phyloP scores from a whole-genome alignment of 331 rosid genomes.

The Quercus lobata region DNA sequence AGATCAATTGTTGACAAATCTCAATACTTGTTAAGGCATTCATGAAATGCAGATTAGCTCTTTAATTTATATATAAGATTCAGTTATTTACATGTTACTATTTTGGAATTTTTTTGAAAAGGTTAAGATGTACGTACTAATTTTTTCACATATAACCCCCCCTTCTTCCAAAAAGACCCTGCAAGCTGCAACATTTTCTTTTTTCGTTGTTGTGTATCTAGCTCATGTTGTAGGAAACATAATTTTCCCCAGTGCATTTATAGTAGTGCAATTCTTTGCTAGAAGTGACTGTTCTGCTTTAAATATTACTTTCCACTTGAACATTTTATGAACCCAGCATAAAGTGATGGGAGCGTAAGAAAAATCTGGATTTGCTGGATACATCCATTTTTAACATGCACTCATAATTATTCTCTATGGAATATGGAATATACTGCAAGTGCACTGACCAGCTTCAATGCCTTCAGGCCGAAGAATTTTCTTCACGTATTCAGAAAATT shows the following conservation, averaged over 20 bases:
- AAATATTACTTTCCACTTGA: not conserved
- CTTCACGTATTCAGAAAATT: conserved; percentile 79
- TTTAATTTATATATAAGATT: not conserved
- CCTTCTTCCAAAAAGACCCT: too few species aligned
- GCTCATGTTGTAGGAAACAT: not conserved
- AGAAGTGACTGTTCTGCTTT: not conserved
- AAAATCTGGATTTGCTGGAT: not conserved
- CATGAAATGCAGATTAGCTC: not conserved
- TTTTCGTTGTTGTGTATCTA: not conserved
- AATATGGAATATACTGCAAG: not conserved
- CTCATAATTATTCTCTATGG: not conserved
- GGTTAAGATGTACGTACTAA: too few species aligned
- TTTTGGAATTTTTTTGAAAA: not conserved
- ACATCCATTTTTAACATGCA: not conserved
- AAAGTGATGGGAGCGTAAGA: not conserved
- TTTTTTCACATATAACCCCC: not conserved
- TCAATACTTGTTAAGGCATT: not conserved
- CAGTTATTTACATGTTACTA: not conserved
- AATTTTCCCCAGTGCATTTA: not conserved
- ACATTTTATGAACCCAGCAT: not conserved
- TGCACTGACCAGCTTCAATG: conserved; percentile 24
- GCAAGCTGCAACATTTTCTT: not conserved
- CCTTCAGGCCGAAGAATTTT: conserved; percentile 83
- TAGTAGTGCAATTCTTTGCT: not conserved
- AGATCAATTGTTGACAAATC: not conserved